These are phyloP conservation scores for Kuraishia ogatae DNA, from an alignment of 805 yeast genomes.

Conservation along the genomic window DNA sequence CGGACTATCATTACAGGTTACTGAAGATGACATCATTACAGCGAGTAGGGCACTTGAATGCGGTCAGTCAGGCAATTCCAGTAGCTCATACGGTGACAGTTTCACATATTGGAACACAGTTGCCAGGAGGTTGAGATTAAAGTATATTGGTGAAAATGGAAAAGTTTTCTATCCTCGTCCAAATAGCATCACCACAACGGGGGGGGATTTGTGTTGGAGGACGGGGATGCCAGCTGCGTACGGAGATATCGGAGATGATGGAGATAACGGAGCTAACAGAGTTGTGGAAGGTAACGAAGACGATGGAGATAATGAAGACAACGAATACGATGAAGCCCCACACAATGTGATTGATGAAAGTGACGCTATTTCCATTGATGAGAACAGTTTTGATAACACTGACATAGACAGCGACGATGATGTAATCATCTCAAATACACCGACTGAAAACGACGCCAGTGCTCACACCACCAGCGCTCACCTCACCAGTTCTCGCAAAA, in stretches of 20 bases:
- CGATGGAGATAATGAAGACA: neutral
- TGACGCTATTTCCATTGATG: neutral
- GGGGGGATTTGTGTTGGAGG: neutral
- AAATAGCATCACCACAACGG: too few species aligned
- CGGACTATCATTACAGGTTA: neutral
- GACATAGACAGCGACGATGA: neutral
- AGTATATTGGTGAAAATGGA: neutral
- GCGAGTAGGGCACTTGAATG: neutral
- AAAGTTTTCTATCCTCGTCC: neutral
- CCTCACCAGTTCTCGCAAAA: slow-evolving; percentile 1
- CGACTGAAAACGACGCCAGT: neutral
- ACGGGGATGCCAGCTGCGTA: neutral
- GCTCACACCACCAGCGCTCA: slow-evolving; percentile 8
- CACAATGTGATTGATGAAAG: neutral
- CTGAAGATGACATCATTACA: neutral
- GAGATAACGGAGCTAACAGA: neutral
- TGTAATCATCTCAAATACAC: neutral
- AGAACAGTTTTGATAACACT: neutral
- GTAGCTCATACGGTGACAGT: neutral
- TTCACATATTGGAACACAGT: neutral
- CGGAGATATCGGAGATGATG: neutral
- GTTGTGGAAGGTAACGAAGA: too few species aligned
- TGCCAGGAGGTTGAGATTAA: neutral
- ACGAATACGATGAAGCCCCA: neutral
- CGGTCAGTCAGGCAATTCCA: too few species aligned